Evolutionary conservation across 1,284 basidiomycete genomes (phyloP).

Genomic region (Apiotrichum domesticum): DNA sequence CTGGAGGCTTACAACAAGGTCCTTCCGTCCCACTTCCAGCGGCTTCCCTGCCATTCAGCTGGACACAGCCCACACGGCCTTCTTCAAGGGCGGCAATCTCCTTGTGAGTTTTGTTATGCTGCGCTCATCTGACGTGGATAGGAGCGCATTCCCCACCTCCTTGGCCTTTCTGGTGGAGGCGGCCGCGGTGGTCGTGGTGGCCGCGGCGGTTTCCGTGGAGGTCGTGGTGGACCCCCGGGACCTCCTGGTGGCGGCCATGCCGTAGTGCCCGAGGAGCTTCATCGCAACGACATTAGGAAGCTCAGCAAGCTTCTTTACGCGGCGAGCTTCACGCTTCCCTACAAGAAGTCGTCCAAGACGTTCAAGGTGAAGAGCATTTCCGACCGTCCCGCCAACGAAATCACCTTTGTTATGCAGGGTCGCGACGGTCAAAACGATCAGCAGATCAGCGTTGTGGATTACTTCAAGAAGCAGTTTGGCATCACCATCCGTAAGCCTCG

Average conservation of each 20-base stretch:
- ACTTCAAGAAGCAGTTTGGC: conserved; percentile 44
- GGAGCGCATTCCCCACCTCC: conserved; percentile 31
- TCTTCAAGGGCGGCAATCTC: conserved; percentile 39
- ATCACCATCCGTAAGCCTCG: conserved; percentile 35
- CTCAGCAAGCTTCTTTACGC: conserved; percentile 36
- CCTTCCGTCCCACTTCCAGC: conserved; percentile 34
- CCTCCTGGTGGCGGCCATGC: conserved; percentile 11
- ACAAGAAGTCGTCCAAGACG: conserved; percentile 23
- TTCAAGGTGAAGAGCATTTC: conserved; percentile 37
- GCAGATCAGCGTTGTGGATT: conserved; percentile 34
- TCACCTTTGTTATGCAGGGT: conserved; percentile 37
- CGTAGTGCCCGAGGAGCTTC: conserved; percentile 23
- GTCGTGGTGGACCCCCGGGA: conserved; percentile 23
- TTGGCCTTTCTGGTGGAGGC: conserved; percentile 30
- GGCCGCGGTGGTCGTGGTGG: conserved; percentile 25
- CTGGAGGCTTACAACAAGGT: conserved; percentile 15
- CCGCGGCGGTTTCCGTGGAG: conserved; percentile 22
- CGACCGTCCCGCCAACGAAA: conserved; percentile 26
- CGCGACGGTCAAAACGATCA: conserved; percentile 34
- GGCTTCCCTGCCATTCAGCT: conserved; percentile 35
- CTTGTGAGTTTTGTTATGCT: conserved; percentile 20
- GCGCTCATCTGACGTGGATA: conserved; percentile 7
- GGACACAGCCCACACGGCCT: conserved; percentile 45
- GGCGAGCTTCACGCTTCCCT: conserved; percentile 38
- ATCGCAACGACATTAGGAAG: conserved; percentile 24